Base-by-base conservation (phyloP, 768 basidiomycete species). In the Trametes cinnabarina region DNA sequence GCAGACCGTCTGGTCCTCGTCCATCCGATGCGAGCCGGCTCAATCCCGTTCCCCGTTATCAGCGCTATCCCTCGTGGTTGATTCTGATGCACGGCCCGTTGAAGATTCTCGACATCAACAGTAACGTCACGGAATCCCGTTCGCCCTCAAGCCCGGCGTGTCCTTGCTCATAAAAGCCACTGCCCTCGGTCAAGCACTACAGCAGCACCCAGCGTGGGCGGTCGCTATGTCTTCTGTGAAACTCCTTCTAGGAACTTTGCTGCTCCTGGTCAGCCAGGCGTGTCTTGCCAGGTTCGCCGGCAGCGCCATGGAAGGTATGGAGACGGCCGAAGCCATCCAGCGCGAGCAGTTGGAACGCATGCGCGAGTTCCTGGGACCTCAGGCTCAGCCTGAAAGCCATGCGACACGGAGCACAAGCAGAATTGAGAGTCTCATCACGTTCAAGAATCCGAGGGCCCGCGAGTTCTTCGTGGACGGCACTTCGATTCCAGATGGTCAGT, bases 381-480 rank as follows among this genome's bases (percentile, higher is more conserved):
- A 60, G 14, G 41, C 43, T 8, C 15, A 51, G 23, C 22, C 41
- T 9, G 56, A 52, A 17, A 43, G 51, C 17, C 42, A 39, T 14
- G 39, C 35, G 14, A 26, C 42, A n/a, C 62, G 49, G 47, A 35
- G 42, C 32, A 32, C 54, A 4, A 51, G 42, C 50, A 60, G 44
- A 23, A 46, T 59, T 32, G 50, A 65, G 32, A 57, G 53, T 17
- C 58, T 60, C 17, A 67, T 67, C 42, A 58, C 63, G 5, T 70
- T 70, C 57, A 46, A 34, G 7, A 68, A 69, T 47, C 69, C 69
- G 0, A 44, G 55, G 11, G 63, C 63, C 8, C 44, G 35, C 28
- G 63, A 72, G 58, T 74, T 73, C 63, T 72, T 70, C 47, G 73
- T 74, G 2, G 73, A 74, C 32, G 73, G 73, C 7, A 68, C 68